Base-by-base conservation (phyloP, 192 early-diverging fungal genomes). In the Podila horticola region DNA sequence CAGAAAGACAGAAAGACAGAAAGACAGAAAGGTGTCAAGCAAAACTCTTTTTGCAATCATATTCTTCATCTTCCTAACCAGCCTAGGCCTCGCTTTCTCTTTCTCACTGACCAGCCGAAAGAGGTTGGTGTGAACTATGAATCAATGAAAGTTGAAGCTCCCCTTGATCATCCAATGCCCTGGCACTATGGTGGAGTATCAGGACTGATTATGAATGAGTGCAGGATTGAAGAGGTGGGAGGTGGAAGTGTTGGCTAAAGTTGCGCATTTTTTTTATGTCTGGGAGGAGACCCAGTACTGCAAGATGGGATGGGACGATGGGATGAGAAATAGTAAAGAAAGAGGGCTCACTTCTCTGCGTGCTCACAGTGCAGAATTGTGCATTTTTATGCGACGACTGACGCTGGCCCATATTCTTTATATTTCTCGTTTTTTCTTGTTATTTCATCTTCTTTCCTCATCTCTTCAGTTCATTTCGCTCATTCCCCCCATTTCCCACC, bases 401-500 rank as follows among this genome's bases (percentile, higher is more conserved):
- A 61, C 29, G 17, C 61, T 24, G 10, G 60, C 59, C 61, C 31
- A 6, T 59, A 62, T 26, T 30, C n/a, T 12, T 50, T 55, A 24
- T 55, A 24, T 55, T 10, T 45, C 34, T n/a, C 28, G 4, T 50
- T 50, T 17, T 8, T 66, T 51, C 45, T 51, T n/a, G 38, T 66
- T 19, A 26, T 19, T 66, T 50, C 45, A 24, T 48, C 41, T 17
- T 13, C 10, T 30, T 20, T 33, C 11, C 6, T 29, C 28, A 49
- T 26, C 26, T 48, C 34, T 64, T 20, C n/a, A 41, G 29, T 31
- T 55, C 41, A 26, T 57, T 71, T 31, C 55, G 33, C 60, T 62
- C 65, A 66, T 60, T 17, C 34, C 48, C 38, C 24, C 41, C 64
- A 50, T 51, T 45, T 26, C 62, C 52, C 61, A 60, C 57, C 2